A percentile compares a stretch with the other conserved stretches of the same genome.
Evolutionary conservation across 331 rosid species (phyloP).

Genomic region (Arachis monticola): DNA sequence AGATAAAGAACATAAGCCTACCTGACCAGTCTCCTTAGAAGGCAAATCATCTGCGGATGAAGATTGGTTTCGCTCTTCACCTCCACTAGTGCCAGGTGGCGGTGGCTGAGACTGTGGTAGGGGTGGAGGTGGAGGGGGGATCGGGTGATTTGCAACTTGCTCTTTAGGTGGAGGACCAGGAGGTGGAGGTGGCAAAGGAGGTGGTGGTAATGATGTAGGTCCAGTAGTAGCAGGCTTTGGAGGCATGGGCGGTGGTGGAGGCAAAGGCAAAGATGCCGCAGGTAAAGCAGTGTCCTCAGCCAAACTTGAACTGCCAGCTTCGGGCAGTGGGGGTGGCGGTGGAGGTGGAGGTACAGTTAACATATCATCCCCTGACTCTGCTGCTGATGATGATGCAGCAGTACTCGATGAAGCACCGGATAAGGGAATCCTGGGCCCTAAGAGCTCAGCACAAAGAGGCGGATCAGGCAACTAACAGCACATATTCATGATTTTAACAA

Average conservation of each 20-base stretch:
- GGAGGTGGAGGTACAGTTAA: conserved; percentile 77
- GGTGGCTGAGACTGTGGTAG: conserved; percentile 71
- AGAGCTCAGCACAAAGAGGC: conserved; percentile 39
- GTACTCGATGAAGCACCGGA: conserved; percentile 81
- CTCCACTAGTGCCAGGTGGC: conserved; percentile 72
- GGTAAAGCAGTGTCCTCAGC: conserved; percentile 69
- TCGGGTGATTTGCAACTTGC: conserved; percentile 56
- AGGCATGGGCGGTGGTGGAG: conserved; percentile 99
- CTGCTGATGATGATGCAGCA: conserved; percentile 70
- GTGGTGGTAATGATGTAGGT: conserved; percentile 69
- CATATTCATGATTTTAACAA: conserved; percentile 23
- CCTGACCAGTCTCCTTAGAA: conserved; percentile 70
- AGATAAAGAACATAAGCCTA: conserved; percentile 41
- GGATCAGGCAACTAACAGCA: conserved; percentile 26
- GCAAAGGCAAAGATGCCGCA: conserved; percentile 80
- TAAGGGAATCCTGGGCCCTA: conserved; percentile 96
- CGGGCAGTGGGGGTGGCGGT: conserved; percentile 72
- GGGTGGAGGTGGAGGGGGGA: conserved; percentile 84
- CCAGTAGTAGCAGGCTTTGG: conserved; percentile 68
- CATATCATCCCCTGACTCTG: conserved; percentile 67
- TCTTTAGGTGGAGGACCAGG: conserved; percentile 94
- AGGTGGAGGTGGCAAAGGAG: conserved; percentile 96
- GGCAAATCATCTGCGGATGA: conserved; percentile 56
- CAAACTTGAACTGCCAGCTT: conserved; percentile 48
- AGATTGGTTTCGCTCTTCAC: conserved; percentile 65